phyloP scores from a whole-genome alignment of 306 rosid species.

The Pachyrhizus erosus region DNA sequence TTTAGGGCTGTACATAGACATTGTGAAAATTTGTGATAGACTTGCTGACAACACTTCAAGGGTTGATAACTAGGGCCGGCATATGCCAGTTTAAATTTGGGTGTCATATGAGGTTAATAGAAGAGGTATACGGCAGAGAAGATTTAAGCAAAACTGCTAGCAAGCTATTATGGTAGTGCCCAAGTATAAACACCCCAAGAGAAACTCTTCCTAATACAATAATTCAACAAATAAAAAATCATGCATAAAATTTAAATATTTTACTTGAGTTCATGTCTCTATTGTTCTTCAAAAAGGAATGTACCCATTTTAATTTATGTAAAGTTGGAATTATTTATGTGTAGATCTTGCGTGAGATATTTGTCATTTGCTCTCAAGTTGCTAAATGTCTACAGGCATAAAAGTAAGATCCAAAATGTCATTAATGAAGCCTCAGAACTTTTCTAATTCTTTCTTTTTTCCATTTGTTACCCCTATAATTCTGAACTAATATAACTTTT shows the following conservation, averaged over 20 bases:
- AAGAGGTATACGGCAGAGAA: neutral
- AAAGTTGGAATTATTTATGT: neutral
- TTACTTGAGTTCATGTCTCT: neutral
- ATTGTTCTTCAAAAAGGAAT: neutral
- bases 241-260: neutral
- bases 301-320: neutral
- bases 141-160: constrained; percentile 5
- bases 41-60: neutral
- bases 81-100: constrained; percentile 4
- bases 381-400: neutral
- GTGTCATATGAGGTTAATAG: neutral
- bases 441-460: neutral
- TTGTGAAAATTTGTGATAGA: constrained; percentile 24
- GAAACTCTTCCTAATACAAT: constrained; percentile 16
- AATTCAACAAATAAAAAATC: neutral
- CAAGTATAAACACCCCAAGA: constrained; percentile 4
- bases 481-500: neutral
- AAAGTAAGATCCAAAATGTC: constrained; percentile 10
- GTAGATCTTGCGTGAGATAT: neutral
- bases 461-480: neutral
- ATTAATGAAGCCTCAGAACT: neutral
- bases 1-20: neutral
- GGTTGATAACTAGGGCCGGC: constrained; percentile 2
- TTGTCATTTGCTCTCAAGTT: constrained; percentile 3
- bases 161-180: constrained; percentile 9